Percentiles rank a stretch among this genome's conserved stretches.
These are phyloP conservation scores for Suhomyces kilbournensis DNA, from an alignment of 805 yeast species.

Conservation along the genomic window DNA sequence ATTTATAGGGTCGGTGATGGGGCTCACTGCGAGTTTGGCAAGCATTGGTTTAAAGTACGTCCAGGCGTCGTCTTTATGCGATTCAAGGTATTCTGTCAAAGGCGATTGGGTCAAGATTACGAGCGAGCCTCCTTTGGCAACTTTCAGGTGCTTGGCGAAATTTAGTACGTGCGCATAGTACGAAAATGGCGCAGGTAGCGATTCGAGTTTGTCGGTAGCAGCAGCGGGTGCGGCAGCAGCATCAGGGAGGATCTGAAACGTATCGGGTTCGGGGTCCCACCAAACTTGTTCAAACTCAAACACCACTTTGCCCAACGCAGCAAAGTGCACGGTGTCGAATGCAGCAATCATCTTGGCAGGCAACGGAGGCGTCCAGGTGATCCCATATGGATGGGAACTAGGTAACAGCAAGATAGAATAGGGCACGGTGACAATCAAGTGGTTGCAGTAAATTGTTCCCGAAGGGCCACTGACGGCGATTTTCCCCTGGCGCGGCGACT, in stretches of 20 bases:
- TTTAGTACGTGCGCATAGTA: slow-evolving; percentile 65
- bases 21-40: slow-evolving; percentile 19
- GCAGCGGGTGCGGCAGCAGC: not conserved
- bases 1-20: slow-evolving; percentile 25
- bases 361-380: slow-evolving; percentile 54
- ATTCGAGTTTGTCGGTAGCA: slow-evolving; percentile 4
- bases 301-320: slow-evolving; percentile 42
- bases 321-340: slow-evolving; percentile 28
- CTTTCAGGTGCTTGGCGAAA: slow-evolving; percentile 42
- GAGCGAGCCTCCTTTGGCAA: slow-evolving; percentile 46
- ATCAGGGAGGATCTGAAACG: slow-evolving; percentile 45
- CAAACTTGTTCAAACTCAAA: slow-evolving; percentile 40
- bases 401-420: slow-evolving; percentile 59
- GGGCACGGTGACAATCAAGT: slow-evolving; percentile 72
- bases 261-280: slow-evolving; percentile 44
- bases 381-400: slow-evolving; percentile 38
- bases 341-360: slow-evolving; percentile 41
- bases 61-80: slow-evolving; percentile 53
- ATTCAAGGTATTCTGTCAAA: slow-evolving; percentile 58
- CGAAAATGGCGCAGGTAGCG: slow-evolving; percentile 46
- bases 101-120: slow-evolving; percentile 71
- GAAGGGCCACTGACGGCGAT: slow-evolving; percentile 27
- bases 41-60: slow-evolving; percentile 55
- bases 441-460: slow-evolving; percentile 42
- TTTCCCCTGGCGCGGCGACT: slow-evolving; percentile 11